Base-by-base conservation (phyloP, 805 yeast genomes). In the Hyphopichia homilentoma region DNA sequence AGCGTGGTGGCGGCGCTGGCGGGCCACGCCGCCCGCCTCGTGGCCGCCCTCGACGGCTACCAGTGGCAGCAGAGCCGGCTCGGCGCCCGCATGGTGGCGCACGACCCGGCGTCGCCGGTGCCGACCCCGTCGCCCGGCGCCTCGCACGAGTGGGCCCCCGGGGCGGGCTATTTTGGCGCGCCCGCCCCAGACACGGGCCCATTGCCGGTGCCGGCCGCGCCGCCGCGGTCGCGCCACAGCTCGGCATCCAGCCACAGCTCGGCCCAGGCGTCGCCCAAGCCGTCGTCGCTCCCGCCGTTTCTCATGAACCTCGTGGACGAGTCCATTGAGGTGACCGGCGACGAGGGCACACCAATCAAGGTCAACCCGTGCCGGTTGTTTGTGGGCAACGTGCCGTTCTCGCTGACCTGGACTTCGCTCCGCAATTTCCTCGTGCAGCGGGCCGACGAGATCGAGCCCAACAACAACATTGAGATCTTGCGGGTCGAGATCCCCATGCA, bases 301-400 rank as follows among this genome's bases (percentile, higher is more conserved):
- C 29, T 26, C 7, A 26, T 26, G 29, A 26, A 26, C 9, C 17
- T 26, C 12, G 29, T 26, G 1, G 35, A 34, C 6, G 50, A 48
- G 1, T 38, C 37, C 11, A 43, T 54, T 5, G 29, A 38, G 4
- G 38, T 51, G 8, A 38, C 37, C 27, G 46, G 45, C 32, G 58
- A 50, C 3, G 58, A 51, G 11, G 59, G 58, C 6, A 38, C 42
- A 32, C 30, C 48, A 7, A 52, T 59, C 29, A 57, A 62, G 35
- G 68, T 68, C 6, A 66, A 71, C 41, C 63, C 65, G 3, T 55
- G 60, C 13, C 46, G 79, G 14, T 41, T 77, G 12, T 77, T 76
- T 44, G 53, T 77, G 16, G 83, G 83, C 0, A 77, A 77, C 46
- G 64, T 77, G 16, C 81, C 81, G 2, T 77, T 68, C 41, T 30